phyloP scores from a whole-genome alignment of 2,329 filamentous ascomycete species.

The Oidium heveae region DNA sequence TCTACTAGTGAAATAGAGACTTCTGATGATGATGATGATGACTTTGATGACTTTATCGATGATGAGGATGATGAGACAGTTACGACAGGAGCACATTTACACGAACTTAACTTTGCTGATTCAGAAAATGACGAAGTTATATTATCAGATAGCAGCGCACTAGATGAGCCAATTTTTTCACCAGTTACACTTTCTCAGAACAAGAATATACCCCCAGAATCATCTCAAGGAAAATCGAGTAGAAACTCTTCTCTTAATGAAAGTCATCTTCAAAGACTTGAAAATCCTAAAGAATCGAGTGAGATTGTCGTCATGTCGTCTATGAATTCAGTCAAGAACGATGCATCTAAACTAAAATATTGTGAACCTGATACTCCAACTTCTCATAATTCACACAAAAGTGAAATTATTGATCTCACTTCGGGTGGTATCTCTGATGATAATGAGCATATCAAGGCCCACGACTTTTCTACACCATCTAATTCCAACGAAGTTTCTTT shows the following conservation, averaged over 20 bases:
- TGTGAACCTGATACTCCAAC: neutral
- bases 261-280: neutral
- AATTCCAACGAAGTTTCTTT: neutral
- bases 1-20: conserved; percentile 2
- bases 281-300: neutral
- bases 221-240: neutral
- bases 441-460: neutral
- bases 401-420: neutral
- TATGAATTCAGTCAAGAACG: neutral
- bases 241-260: neutral
- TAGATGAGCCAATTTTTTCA: neutral
- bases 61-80: conserved; percentile 5
- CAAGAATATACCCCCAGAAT: neutral
- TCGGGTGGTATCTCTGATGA: neutral
- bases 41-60: conserved; percentile 30
- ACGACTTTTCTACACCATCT: neutral
- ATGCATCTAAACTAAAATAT: neutral
- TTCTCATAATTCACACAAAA: neutral
- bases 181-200: neutral
- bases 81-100: conserved; percentile 2
- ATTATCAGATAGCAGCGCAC: conserved; percentile 2
- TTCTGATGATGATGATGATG: conserved; percentile 20
- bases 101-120: conserved; percentile 9
- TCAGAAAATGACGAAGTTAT: conserved; percentile 5
- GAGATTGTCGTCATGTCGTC: neutral